These are phyloP conservation scores for Mycena albidolilacea DNA, from an alignment of 768 basidiomycete species.

Conservation along the genomic window DNA sequence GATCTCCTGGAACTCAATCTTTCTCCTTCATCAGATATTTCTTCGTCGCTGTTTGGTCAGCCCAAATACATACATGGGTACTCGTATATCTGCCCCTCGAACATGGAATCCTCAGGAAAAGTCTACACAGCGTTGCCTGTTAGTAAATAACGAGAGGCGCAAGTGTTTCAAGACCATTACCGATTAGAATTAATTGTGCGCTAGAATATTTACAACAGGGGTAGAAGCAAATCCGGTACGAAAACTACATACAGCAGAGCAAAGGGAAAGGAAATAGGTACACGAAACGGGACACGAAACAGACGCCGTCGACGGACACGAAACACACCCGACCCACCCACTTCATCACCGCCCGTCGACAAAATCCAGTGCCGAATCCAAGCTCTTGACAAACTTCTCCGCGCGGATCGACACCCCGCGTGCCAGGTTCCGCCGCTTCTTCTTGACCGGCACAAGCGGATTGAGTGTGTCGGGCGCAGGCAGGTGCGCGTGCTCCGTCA, in stretches of 20 bases:
- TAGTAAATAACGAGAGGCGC: no score
- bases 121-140: no score
- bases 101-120: no score
- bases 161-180: not conserved
- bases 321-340: not conserved
- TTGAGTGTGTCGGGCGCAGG: not conserved
- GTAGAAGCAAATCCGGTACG: not conserved
- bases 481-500: not conserved
- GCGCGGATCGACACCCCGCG: slow-evolving; percentile 52
- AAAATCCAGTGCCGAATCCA: slow-evolving; percentile 59
- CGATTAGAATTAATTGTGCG: not conserved
- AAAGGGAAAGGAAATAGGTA: not conserved
- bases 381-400: slow-evolving; percentile 52
- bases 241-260: not conserved
- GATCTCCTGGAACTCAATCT: no score
- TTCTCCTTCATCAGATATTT: no score
- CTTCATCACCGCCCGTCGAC: slow-evolving; percentile 49
- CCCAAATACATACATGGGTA: no score
- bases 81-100: no score
- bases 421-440: slow-evolving; percentile 50
- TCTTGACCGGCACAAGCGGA: slow-evolving; percentile 36
- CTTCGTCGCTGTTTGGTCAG: no score
- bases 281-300: not conserved
- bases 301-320: not conserved
- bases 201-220: not conserved